phyloP scores from a whole-genome alignment of 2,329 filamentous ascomycete species.

The Leptographium lundbergii region DNA sequence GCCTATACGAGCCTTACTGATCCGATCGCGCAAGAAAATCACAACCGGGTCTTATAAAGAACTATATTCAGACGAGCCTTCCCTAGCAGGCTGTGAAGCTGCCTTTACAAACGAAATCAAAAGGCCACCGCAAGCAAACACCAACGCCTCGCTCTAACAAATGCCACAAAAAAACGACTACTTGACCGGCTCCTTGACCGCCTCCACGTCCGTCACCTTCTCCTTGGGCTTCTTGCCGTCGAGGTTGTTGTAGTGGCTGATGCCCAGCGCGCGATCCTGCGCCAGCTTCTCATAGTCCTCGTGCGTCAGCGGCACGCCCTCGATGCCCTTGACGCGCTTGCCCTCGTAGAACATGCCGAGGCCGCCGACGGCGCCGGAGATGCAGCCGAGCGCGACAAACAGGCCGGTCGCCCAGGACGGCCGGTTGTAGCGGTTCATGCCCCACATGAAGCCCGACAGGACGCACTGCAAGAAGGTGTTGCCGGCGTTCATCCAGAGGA shows the following conservation, averaged over 20 bases:
- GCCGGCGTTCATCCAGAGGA: slow-evolving; percentile 65
- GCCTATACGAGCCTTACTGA: no score
- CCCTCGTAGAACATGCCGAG: slow-evolving; percentile 60
- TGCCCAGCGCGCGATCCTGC: slow-evolving; percentile 39
- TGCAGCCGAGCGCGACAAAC: slow-evolving; percentile 63
- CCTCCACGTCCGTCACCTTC: slow-evolving; percentile 19
- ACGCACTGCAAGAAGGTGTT: slow-evolving; percentile 69
- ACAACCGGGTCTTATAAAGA: no score
- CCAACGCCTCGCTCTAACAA: no score
- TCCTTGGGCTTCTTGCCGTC: slow-evolving; percentile 37
- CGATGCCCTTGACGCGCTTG: slow-evolving; percentile 56
- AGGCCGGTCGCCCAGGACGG: slow-evolving; percentile 70
- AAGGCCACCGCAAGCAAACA: no score
- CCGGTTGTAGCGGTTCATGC: slow-evolving; percentile 57
- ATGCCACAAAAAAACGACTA: neutral
- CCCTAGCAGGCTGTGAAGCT: no score
- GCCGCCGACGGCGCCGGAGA: slow-evolving; percentile 56
- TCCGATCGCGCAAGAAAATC: no score
- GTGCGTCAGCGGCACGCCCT: slow-evolving; percentile 53
- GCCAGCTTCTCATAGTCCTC: slow-evolving; percentile 38
- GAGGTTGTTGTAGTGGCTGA: slow-evolving; percentile 46
- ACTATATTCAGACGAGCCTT: no score
- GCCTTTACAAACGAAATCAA: no score
- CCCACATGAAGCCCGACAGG: slow-evolving; percentile 75
- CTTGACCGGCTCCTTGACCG: neutral